Conservation (phyloP, 2,329 filamentous ascomycete species). For the Herpotrichia juniperi region DNA sequence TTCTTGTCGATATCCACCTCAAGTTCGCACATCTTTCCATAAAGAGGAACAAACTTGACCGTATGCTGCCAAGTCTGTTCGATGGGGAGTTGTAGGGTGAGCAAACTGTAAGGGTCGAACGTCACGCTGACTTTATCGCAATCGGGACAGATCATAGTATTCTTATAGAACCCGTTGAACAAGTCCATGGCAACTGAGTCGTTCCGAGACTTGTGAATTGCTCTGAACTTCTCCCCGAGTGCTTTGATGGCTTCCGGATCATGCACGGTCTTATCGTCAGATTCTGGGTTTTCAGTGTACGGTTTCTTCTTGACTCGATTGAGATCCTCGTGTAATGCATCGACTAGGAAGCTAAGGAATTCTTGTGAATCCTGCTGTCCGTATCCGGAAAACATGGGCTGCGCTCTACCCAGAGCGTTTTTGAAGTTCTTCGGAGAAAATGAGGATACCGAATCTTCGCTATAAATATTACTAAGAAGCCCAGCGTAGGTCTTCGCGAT, state of each 20-base stretch:
- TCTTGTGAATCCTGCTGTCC: slow-evolving; percentile 98
- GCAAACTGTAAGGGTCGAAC: slow-evolving; percentile 95
- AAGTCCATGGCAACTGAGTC: slow-evolving; percentile 95
- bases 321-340: slow-evolving; percentile 92
- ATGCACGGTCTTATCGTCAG: slow-evolving; percentile 92
- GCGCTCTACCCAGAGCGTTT: slow-evolving; percentile 76
- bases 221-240: slow-evolving; percentile 88
- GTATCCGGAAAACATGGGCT: slow-evolving; percentile 88
- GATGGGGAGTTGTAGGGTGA: slow-evolving; percentile 88
- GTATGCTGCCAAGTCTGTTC: slow-evolving; percentile 79
- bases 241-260: slow-evolving; percentile 79
- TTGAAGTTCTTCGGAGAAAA: slow-evolving; percentile 85
- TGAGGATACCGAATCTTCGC: slow-evolving; percentile 67
- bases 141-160: slow-evolving; percentile 87
- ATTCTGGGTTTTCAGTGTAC: slow-evolving; percentile 96
- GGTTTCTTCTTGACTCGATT: slow-evolving; percentile 95
- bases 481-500: slow-evolving; percentile 85
- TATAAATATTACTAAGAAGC: slow-evolving; percentile 80
- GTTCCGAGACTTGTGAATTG: slow-evolving; percentile 89
- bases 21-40: slow-evolving; percentile 72
- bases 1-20: slow-evolving; percentile 82
- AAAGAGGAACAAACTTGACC: slow-evolving; percentile 78
- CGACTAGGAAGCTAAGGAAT: slow-evolving; percentile 91
- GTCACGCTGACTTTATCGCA: slow-evolving; percentile 98
- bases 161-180: slow-evolving; percentile 98